Percentiles rank a stretch among this genome's conserved stretches.
phyloP scores from a whole-genome alignment of 73 alveolate species.

The Effrenium voratum region DNA sequence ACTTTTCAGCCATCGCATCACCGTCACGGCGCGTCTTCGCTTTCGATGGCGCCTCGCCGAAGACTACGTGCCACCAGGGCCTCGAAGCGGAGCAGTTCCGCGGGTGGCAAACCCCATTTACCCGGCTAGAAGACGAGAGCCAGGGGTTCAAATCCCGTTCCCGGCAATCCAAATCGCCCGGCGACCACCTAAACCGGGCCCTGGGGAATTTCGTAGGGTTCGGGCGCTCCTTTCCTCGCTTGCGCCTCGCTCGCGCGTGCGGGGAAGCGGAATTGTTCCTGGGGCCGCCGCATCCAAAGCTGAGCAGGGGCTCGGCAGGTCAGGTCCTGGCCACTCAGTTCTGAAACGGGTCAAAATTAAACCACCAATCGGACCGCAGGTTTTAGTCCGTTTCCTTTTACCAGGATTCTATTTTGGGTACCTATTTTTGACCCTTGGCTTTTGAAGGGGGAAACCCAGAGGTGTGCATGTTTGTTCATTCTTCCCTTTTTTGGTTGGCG shows the following conservation, averaged over 20 bases:
- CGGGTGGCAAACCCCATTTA: neutral
- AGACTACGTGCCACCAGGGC: conserved; percentile 93
- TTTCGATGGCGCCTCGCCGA: conserved; percentile 6
- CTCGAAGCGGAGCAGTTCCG: neutral
- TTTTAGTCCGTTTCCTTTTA: too few species aligned
- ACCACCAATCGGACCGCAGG: too few species aligned
- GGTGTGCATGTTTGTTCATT: too few species aligned
- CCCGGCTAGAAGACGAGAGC: neutral
- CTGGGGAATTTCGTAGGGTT: neutral
- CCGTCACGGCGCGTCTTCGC: neutral
- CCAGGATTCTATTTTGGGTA: too few species aligned
- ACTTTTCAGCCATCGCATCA: neutral
- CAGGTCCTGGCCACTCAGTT: conserved; percentile 18
- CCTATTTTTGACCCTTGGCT: too few species aligned
- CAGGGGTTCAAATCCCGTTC: neutral
- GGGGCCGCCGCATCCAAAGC: conserved; percentile 47
- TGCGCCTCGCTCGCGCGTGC: neutral
- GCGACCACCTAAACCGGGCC: neutral
- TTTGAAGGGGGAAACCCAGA: too few species aligned
- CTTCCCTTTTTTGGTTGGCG: too few species aligned
- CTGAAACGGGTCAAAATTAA: too few species aligned
- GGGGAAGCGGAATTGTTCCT: neutral
- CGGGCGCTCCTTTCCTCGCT: neutral
- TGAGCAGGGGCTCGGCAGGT: conserved; percentile 66
- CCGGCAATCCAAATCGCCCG: neutral